Conservation (phyloP, 768 basidiomycete species). For the Lactifluus rugatus region DNA sequence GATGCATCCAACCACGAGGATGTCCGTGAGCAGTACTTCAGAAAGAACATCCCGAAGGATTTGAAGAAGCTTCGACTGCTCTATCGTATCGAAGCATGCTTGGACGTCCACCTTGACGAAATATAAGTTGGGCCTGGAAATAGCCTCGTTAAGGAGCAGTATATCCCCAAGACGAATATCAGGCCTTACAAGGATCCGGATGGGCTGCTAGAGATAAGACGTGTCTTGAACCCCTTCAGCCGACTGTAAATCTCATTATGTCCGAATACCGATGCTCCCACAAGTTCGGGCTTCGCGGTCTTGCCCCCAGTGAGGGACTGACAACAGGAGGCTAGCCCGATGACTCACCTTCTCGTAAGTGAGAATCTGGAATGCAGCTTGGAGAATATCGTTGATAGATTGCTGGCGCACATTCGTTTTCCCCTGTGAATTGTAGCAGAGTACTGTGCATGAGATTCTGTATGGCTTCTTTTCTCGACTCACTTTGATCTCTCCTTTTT, state of each 20-base stretch:
- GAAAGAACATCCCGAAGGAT: slow-evolving; percentile 68
- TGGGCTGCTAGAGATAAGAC: slow-evolving; percentile 30
- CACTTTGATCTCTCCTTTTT: slow-evolving; percentile 32
- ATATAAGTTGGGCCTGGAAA: slow-evolving; percentile 69
- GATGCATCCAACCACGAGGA: neutral
- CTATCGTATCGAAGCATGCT: slow-evolving; percentile 94
- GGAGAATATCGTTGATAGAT: slow-evolving; percentile 84
- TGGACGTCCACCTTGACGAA: slow-evolving; percentile 97
- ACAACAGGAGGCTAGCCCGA: neutral
- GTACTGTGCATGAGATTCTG: slow-evolving; percentile 23
- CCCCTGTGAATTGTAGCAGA: neutral
- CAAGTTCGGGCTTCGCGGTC: slow-evolving; percentile 49
- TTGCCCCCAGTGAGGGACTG: slow-evolving; percentile 26
- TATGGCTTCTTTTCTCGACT: neutral
- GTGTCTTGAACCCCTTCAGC: slow-evolving; percentile 60
- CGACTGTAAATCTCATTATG: slow-evolving; percentile 72
- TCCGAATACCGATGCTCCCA: slow-evolving; percentile 79
- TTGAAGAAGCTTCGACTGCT: slow-evolving; percentile 72
- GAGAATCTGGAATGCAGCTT: slow-evolving; percentile 77
- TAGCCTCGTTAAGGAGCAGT: neutral
- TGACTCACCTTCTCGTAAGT: slow-evolving; percentile 71
- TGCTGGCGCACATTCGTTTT: slow-evolving; percentile 26
- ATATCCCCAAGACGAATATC: neutral
- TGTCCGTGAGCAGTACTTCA: slow-evolving; percentile 36
- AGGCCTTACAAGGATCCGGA: slow-evolving; percentile 44